phyloP scores from a whole-genome alignment of 805 yeast genomes.

The Lipomyces sp. region DNA sequence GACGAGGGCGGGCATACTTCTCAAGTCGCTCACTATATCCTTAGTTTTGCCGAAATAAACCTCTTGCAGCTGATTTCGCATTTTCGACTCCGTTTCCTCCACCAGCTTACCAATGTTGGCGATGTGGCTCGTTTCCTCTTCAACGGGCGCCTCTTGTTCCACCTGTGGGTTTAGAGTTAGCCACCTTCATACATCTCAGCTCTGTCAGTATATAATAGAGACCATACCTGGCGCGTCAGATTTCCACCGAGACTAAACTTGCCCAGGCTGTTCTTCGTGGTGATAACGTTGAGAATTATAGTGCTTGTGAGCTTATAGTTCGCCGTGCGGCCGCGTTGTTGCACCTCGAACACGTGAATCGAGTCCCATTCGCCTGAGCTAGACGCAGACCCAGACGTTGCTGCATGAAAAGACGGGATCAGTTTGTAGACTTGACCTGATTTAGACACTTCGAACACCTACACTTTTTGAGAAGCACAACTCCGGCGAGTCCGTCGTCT shows the following conservation, averaged over 20 bases:
- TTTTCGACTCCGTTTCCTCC: slow-evolving; percentile 82
- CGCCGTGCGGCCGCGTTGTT: slow-evolving; percentile 39
- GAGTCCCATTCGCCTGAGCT: slow-evolving; percentile 76
- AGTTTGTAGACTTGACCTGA: too few species aligned
- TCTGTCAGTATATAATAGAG: background rate
- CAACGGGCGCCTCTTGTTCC: slow-evolving; percentile 49
- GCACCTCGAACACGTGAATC: slow-evolving; percentile 85
- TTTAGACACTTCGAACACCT: slow-evolving; percentile 6
- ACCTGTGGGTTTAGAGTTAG: slow-evolving; percentile 38
- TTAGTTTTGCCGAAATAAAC: slow-evolving; percentile 94
- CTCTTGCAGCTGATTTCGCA: slow-evolving; percentile 84
- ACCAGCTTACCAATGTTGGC: slow-evolving; percentile 80
- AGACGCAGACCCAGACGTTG: slow-evolving; percentile 1
- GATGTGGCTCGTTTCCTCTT: slow-evolving; percentile 64
- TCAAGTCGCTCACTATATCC: slow-evolving; percentile 73
- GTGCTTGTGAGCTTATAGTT: slow-evolving; percentile 79
- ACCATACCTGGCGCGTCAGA: slow-evolving; percentile 65
- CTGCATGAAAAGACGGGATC: background rate
- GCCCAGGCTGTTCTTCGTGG: slow-evolving; percentile 38
- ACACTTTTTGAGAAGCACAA: slow-evolving; percentile 72
- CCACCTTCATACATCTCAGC: too few species aligned
- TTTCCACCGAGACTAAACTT: slow-evolving; percentile 67
- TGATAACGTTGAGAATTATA: slow-evolving; percentile 66
- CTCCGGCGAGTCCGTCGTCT: slow-evolving; percentile 85
- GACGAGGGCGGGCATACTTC: slow-evolving; percentile 46